Evolutionary conservation across 441 rosid species (phyloP), one percentile per base, ranked within the genome.

Genomic region (Pelargonium myrrhifolium): DNA sequence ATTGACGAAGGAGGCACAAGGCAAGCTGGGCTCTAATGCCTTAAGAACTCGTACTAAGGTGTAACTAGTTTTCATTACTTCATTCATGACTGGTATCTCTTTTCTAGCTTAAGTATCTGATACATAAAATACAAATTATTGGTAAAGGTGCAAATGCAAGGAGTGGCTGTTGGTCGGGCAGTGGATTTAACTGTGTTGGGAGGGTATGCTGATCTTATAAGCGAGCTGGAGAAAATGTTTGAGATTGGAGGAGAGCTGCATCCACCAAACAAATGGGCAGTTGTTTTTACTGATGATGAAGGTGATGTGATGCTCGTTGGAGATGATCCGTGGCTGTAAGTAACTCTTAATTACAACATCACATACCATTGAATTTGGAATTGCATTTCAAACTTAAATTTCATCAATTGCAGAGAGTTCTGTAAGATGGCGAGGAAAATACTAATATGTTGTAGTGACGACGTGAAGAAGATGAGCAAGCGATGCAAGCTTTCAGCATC

Each of bases 311-410:
- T 89, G 97, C 90, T 93, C 1, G 81, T 82, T 45, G 97, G 97
- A 3, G 97, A 91, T 63, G 89, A 93, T 78, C 98, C 92, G 6
- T 93, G 98, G 97, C 72, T 37, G 98, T 93, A 81, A 86, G 95
- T 82, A 40, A 68, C 17, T 17, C 40, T 47, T 3, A 37, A 51
- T 58, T 28, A 18, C 9, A 5, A 11, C 15, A 17, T 40, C 3
- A 3, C 18, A 14, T 55, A 55, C 35, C 20, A 40, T 53, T 40
- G 51, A 4, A 17, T 11, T 22, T 6, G 26, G 35, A n/a, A 14
- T 8, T 24, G 43, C 62, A 62, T 49, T 26, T 26, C 11, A 14
- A 6, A n/a, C 18, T 51, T 53, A 45, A 43, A 0, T 17, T 12
- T 21, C 42, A 31, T 64, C 61, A 17, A 42, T 43, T 72, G 78